Base-by-base conservation (phyloP, 1,284 basidiomycete genomes). In the Tilletia setariae region DNA sequence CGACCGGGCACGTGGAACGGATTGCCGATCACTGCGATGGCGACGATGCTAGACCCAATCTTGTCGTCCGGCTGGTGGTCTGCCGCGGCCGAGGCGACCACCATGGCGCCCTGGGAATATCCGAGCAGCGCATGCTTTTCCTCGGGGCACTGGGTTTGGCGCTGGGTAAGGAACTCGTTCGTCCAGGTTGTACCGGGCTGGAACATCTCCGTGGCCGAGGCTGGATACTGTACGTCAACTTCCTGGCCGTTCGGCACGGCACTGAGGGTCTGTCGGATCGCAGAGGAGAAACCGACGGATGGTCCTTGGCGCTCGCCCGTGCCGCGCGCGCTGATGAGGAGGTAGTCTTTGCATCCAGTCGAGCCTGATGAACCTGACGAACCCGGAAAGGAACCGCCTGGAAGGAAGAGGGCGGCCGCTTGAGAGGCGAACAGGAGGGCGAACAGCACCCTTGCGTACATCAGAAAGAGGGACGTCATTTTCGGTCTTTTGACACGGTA, bases 241-340 rank as follows among this genome's bases (percentile, higher is more conserved):
- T 35, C 56, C 15, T n/a, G 13, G 13, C 56, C 56, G 30, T 30
- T 30, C 28, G 56, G 56, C 3, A 61, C 13, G 2, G 56, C 32
- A 32, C 15, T 8, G 7, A 61, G 56, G 7, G 56, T 74, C n/a
- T 67, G 56, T 2, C 21, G 25, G 72, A 75, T 77, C 76, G 78
- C 76, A 51, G 68, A 63, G 1, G 28, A 46, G 71, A 78, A 78
- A 1, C 72, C 74, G 21, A 64, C 44, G 3, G 77, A 78, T 11
- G 76, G 74, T 2, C 79, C 81, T 65, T 83, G 80, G 19, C 32
- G 44, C 64, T 82, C 81, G 61, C 76, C 72, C 7, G 79, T 82
- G 40, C 81, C 81, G 23, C 81, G 74, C 35, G 81, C 77, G 69
- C 75, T 74, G 73, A 83, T 81, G 69, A 83, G 56, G 13, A 61